Evolutionary conservation across 2,329 filamentous ascomycete genomes (phyloP).

Genomic region (Fusarium camptoceras): DNA sequence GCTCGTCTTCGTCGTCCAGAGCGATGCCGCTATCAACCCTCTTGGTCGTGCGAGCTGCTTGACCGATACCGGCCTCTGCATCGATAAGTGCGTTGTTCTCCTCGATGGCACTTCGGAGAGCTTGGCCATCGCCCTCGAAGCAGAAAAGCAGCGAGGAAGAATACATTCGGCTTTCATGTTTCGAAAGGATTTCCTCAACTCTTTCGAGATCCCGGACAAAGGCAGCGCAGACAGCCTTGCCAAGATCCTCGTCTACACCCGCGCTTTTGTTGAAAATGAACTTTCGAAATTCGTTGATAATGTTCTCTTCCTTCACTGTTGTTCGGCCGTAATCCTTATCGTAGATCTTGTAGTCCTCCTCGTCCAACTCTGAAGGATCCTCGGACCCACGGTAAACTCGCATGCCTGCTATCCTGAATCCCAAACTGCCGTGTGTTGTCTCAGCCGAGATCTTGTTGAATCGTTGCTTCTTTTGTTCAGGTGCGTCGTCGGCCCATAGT

Average conservation of each 20-base stretch:
- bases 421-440: constrained; percentile 70
- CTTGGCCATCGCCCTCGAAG: constrained; percentile 71
- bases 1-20: constrained; percentile 58
- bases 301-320: constrained; percentile 64
- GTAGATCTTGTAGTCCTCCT: constrained; percentile 69
- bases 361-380: constrained; percentile 62
- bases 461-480: constrained; percentile 67
- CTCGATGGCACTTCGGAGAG: constrained; percentile 64
- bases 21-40: constrained; percentile 68
- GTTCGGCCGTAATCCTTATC: constrained; percentile 72
- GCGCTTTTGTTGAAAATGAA: constrained; percentile 70
- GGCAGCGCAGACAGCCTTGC: constrained; percentile 64
- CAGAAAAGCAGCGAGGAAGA: constrained; percentile 72
- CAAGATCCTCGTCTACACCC: constrained; percentile 69
- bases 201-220: constrained; percentile 66
- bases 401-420: constrained; percentile 75
- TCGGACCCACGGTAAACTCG: constrained; percentile 69
- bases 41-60: constrained; percentile 53
- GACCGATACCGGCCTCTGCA: constrained; percentile 61
- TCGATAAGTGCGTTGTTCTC: constrained; percentile 63
- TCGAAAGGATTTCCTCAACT: constrained; percentile 65
- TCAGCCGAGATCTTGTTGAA: constrained; percentile 69
- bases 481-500: constrained; percentile 83
- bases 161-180: constrained; percentile 72
- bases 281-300: constrained; percentile 64